Evolutionary conservation across 768 basidiomycete species (phyloP).

Genomic region (Neoboletus brunneissimus): DNA sequence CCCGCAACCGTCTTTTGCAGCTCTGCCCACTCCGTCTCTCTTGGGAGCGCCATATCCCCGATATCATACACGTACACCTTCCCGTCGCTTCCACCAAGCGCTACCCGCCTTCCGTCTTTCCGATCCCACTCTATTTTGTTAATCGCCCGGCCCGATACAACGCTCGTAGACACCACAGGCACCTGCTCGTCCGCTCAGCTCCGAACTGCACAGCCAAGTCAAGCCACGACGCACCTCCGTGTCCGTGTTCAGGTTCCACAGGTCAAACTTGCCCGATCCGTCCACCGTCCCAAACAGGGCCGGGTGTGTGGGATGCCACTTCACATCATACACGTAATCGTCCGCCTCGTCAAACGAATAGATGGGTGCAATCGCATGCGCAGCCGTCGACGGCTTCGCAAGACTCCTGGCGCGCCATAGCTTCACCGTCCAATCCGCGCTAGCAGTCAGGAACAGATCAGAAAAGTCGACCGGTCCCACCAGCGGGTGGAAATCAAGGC

Average conservation of each 20-base stretch:
- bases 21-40: constrained; percentile 93
- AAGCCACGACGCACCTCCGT: constrained; percentile 69
- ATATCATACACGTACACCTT: constrained; percentile 93
- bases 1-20: constrained; percentile 83
- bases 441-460: constrained; percentile 89
- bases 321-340: constrained; percentile 98
- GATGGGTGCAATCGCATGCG: constrained; percentile 59
- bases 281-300: constrained; percentile 92
- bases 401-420: constrained; percentile 85
- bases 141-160: constrained; percentile 77
- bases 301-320: constrained; percentile 96
- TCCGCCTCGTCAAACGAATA: constrained; percentile 97
- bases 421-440: constrained; percentile 98
- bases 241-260: constrained; percentile 98
- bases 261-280: constrained; percentile 91
- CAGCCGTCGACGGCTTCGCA: constrained; percentile 65
- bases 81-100: constrained; percentile 90
- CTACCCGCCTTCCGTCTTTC: constrained; percentile 87
- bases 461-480: constrained; percentile 92
- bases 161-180: constrained; percentile 81
- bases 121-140: constrained; percentile 97
- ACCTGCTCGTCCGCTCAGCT: constrained; percentile 51
- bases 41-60: constrained; percentile 83
- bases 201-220: not conserved
- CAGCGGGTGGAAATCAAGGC: constrained; percentile 91